A percentile compares a stretch with the other conserved stretches of the same genome.
Evolutionary conservation across 2,329 filamentous ascomycete species (phyloP).

Genomic region (Clonostachys sp.): DNA sequence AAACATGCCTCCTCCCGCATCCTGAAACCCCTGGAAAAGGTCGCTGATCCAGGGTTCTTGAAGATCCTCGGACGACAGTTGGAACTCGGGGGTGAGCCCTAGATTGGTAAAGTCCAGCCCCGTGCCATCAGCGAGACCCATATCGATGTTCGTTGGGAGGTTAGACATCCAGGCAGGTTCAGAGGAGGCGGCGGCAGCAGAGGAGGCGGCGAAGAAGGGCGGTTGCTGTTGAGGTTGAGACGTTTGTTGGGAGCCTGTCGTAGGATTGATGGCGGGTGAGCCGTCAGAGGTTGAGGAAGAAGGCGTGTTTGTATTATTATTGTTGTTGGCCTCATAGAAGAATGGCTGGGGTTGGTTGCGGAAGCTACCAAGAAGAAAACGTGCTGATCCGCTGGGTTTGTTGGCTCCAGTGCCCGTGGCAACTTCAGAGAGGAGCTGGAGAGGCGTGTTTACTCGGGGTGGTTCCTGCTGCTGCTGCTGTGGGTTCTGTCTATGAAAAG

Average conservation of each 20-base stretch:
- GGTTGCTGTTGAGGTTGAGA: background rate
- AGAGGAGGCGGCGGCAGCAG: background rate
- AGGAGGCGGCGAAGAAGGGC: background rate
- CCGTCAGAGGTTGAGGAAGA: no score
- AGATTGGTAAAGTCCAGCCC: slow-evolving; percentile 22
- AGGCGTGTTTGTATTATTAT: no score
- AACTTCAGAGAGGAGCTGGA: slow-evolving; percentile 53
- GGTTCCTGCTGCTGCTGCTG: slow-evolving; percentile 16
- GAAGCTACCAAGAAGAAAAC: background rate
- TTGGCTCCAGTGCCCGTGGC: slow-evolving; percentile 37
- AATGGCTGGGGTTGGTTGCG: slow-evolving; percentile 23
- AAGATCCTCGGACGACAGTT: slow-evolving; percentile 16
- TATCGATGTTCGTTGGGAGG: background rate
- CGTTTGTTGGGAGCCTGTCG: background rate
- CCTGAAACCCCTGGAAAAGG: slow-evolving; percentile 25
- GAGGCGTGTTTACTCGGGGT: slow-evolving; percentile 35
- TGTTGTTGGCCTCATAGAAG: slow-evolving; percentile 22
- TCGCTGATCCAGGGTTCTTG: slow-evolving; percentile 33
- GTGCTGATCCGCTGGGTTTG: slow-evolving; percentile 6
- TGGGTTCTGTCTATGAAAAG: background rate
- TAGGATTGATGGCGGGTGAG: slow-evolving; percentile 6
- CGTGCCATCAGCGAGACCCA: slow-evolving; percentile 13
- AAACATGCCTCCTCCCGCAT: slow-evolving; percentile 17
- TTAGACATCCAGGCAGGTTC: background rate
- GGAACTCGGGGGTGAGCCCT: slow-evolving; percentile 14